Percentiles rank a stretch among this genome's conserved stretches.
phyloP scores from a whole-genome alignment of 164 flowering plant species.

The Magnolia officinalis region DNA sequence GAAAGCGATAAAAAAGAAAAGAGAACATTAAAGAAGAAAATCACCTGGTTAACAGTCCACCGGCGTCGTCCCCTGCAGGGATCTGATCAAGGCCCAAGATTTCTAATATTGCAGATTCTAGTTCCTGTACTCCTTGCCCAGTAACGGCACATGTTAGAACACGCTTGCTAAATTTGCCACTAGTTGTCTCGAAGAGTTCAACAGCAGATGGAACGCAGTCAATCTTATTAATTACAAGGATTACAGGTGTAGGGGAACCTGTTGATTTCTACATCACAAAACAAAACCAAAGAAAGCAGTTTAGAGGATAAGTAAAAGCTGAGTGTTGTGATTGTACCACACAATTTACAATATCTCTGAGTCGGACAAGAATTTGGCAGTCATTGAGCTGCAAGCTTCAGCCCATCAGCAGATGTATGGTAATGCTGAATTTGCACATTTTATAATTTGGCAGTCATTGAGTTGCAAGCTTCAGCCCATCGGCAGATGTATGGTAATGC shows the following conservation, averaged over 20 bases:
- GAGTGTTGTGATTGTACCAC: background rate
- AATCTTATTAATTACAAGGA: slow-evolving; percentile 82
- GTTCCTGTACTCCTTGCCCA: slow-evolving; percentile 69
- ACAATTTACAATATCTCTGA: no score
- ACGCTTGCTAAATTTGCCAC: slow-evolving; percentile 40
- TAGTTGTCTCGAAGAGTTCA: slow-evolving; percentile 24
- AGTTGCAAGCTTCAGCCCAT: background rate
- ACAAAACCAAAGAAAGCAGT: slow-evolving; percentile 21
- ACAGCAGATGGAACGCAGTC: slow-evolving; percentile 58
- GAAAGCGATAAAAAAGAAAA: background rate
- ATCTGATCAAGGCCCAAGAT: slow-evolving; percentile 63
- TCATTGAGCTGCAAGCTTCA: background rate
- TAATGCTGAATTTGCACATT: background rate
- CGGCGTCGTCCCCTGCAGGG: slow-evolving; percentile 65
- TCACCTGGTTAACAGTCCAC: slow-evolving; percentile 96
- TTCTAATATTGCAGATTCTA: slow-evolving; percentile 66
- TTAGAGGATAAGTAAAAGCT: background rate
- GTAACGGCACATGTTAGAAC: slow-evolving; percentile 79
- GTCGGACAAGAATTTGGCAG: background rate
- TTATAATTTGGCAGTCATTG: no score
- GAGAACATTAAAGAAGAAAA: background rate
- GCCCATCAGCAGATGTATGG: background rate
- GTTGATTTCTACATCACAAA: slow-evolving; percentile 39
- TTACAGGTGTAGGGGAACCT: slow-evolving; percentile 51
- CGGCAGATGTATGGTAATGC: background rate